Conservation (phyloP, 805 yeast species). For the Pichia thaimueangensis region DNA sequence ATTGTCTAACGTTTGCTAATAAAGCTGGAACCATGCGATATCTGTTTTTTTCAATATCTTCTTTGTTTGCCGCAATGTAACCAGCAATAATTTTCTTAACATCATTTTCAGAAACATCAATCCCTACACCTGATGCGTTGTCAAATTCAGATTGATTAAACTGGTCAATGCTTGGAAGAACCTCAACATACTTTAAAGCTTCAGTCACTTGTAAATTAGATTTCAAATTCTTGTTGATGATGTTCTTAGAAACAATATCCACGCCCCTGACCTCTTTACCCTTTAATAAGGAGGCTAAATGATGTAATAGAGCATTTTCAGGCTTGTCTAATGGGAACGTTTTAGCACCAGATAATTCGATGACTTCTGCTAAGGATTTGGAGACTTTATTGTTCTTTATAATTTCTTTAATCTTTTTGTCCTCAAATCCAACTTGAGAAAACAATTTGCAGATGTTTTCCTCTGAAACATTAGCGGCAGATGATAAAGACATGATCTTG, state of each 20-base stretch:
- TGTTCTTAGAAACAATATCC: slow-evolving; percentile 49
- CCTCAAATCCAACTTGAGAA: slow-evolving; percentile 56
- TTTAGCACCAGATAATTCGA: slow-evolving; percentile 34
- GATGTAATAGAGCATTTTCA: slow-evolving; percentile 61
- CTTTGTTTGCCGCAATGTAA: slow-evolving; percentile 55
- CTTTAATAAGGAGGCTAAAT: slow-evolving; percentile 68
- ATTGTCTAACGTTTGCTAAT: slow-evolving; percentile 67
- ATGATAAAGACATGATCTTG: too few relatives aligned
- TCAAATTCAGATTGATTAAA: slow-evolving; percentile 50
- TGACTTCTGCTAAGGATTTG: slow-evolving; percentile 54
- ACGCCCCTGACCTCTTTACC: slow-evolving; percentile 47
- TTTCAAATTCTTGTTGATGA: slow-evolving; percentile 57
- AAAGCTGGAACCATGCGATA: slow-evolving; percentile 73
- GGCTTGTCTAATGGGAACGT: slow-evolving; percentile 46
- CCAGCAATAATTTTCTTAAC: slow-evolving; percentile 50
- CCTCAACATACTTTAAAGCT: slow-evolving; percentile 67
- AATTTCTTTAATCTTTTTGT: slow-evolving; percentile 71
- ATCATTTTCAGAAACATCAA: slow-evolving; percentile 59
- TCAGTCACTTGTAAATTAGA: slow-evolving; percentile 73
- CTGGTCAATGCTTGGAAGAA: slow-evolving; percentile 29
- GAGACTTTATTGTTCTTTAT: slow-evolving; percentile 82
- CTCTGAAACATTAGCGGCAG: slow-evolving; percentile 1
- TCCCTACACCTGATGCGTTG: slow-evolving; percentile 74
- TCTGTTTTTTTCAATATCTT: slow-evolving; percentile 60
- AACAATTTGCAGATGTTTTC: slow-evolving; percentile 30